Percentiles rank a stretch among this genome's conserved stretches.
Evolutionary conservation across 2,329 filamentous ascomycete species (phyloP).

Genomic region (Atkinsonella hypoxylon): DNA sequence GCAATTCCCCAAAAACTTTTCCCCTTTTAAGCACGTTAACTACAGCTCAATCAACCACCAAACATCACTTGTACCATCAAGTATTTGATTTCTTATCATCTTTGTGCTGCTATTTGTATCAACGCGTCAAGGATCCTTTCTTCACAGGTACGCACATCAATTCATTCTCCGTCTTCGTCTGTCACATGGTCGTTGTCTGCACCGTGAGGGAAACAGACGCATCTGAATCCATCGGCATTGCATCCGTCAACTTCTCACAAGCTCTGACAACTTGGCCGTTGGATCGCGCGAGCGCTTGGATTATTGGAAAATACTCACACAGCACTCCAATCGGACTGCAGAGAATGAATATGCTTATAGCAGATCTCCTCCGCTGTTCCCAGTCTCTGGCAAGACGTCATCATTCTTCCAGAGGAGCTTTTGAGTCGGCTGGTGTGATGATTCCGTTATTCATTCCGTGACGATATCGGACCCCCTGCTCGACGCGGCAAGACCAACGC

Average conservation of each 20-base stretch:
- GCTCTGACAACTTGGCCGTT: background rate
- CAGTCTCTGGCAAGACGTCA: background rate
- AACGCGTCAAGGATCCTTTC: background rate
- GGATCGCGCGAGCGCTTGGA: too few relatives aligned
- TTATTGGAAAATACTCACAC: background rate
- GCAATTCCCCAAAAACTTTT: conserved; percentile 17
- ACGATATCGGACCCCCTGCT: background rate
- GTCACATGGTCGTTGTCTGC: background rate
- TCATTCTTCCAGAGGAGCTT: background rate
- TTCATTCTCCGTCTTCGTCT: background rate
- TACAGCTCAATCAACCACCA: background rate
- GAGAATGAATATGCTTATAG: background rate
- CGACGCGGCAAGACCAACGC: too few relatives aligned
- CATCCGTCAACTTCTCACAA: background rate
- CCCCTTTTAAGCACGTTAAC: conserved; percentile 9
- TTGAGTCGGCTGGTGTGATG: background rate
- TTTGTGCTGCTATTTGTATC: conserved; percentile 5
- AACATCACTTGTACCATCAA: background rate
- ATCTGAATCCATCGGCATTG: background rate
- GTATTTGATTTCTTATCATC: background rate
- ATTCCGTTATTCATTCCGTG: background rate
- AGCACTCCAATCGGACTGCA: background rate
- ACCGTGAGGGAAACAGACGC: background rate
- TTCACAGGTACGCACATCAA: conserved; percentile 1
- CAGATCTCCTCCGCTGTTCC: background rate